Evolutionary conservation across 768 basidiomycete genomes (phyloP).

Genomic region (Solioccasus polychromus): DNA sequence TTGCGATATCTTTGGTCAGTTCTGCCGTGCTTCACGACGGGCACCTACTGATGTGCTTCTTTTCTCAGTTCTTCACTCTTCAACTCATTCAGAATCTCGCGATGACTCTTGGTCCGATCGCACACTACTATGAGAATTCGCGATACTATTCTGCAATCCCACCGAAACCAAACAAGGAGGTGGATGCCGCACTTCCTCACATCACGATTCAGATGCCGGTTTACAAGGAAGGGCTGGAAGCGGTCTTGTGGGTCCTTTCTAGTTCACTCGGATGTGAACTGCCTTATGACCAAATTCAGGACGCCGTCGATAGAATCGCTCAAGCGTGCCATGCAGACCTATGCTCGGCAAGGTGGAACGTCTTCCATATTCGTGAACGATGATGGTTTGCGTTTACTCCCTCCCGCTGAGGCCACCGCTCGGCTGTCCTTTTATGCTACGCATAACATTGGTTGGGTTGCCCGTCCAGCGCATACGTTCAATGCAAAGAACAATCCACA

Average conservation of each 20-base stretch:
- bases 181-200: slow-evolving; percentile 67
- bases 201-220: slow-evolving; percentile 83
- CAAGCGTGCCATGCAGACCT: slow-evolving; percentile 61
- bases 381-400: slow-evolving; percentile 55
- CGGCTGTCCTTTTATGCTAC: slow-evolving; percentile 53
- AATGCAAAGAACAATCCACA: slow-evolving; percentile 45
- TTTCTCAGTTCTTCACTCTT: slow-evolving; percentile 37
- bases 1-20: slow-evolving; percentile 44
- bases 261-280: slow-evolving; percentile 10
- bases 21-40: slow-evolving; percentile 2
- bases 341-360: slow-evolving; percentile 62
- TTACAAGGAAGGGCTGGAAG: slow-evolving; percentile 81
- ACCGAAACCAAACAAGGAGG: slow-evolving; percentile 57
- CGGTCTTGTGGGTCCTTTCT: slow-evolving; percentile 63
- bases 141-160: slow-evolving; percentile 73
- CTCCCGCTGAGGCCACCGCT: slow-evolving; percentile 43
- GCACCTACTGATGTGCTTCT: slow-evolving; percentile 4
- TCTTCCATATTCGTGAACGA: slow-evolving; percentile 60
- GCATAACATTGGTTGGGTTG: slow-evolving; percentile 59
- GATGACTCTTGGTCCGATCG: slow-evolving; percentile 52
- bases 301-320: slow-evolving; percentile 66
- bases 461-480: slow-evolving; percentile 49
- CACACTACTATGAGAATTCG: slow-evolving; percentile 84
- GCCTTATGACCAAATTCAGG: slow-evolving; percentile 31
- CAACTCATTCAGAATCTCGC: slow-evolving; percentile 38